These are phyloP conservation scores for Nakazawaea populi DNA, from an alignment of 805 yeast genomes.

Conservation along the genomic window DNA sequence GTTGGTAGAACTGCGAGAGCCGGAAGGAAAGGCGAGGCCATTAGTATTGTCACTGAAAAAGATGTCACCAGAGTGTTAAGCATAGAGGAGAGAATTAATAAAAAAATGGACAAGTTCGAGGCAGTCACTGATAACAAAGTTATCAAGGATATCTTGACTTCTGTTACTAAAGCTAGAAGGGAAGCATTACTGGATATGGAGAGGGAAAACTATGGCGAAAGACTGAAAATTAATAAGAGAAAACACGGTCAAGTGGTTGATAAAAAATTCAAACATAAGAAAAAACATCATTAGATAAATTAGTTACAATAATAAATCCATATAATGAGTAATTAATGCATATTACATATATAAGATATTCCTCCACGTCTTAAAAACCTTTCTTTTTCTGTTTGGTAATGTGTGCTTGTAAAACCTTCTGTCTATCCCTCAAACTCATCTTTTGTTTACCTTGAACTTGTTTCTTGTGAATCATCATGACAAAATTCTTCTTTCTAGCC, in stretches of 20 bases:
- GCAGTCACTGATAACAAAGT: conserved; percentile 71
- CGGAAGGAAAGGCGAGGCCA: conserved; percentile 80
- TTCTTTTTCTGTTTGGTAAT: conserved; percentile 87
- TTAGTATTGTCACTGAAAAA: conserved; percentile 78
- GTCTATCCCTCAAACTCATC: conserved; percentile 86
- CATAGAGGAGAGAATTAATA: conserved; percentile 79
- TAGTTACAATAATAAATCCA: too few relatives aligned
- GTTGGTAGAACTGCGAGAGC: conserved; percentile 99
- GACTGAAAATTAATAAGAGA: conserved; percentile 43
- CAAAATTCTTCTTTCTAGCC: conserved; percentile 96
- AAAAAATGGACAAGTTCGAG: conserved; percentile 73
- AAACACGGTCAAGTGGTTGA: conserved; percentile 20
- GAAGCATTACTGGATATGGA: conserved; percentile 95
- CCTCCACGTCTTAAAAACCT: conserved; percentile 38
- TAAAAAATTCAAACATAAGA: conserved; percentile 14
- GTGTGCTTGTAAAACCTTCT: conserved; percentile 80
- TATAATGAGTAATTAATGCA: background rate
- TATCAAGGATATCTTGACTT: conserved; percentile 63
- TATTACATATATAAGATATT: background rate
- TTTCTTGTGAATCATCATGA: conserved; percentile 96
- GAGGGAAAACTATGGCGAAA: conserved; percentile 80
- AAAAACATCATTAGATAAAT: conserved; percentile 10
- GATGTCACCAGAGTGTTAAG: conserved; percentile 78
- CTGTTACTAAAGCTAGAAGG: conserved; percentile 76
- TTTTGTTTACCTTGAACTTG: conserved; percentile 92